Percentiles rank a stretch among this genome's conserved stretches.
Evolutionary conservation across 2,329 filamentous ascomycete genomes (phyloP).

Genomic region (Aspergillus fijiensis): DNA sequence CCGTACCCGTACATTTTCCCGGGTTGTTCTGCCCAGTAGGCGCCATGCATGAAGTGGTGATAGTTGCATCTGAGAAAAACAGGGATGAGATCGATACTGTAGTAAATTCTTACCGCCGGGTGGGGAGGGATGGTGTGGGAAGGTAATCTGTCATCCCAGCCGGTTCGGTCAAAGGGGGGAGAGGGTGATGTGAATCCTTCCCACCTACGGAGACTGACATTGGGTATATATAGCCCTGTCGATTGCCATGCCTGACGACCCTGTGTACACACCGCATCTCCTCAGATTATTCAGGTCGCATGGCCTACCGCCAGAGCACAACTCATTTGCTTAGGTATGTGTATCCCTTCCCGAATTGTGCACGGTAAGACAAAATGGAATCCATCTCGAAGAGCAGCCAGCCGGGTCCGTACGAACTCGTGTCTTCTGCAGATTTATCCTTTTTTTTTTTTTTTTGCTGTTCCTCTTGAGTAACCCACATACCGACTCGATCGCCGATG

Average conservation of each 20-base stretch:
- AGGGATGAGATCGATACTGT: not conserved
- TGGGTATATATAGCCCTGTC: too few species aligned
- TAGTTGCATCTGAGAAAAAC: constrained; percentile 2
- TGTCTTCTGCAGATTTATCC: not conserved
- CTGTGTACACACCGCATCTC: too few species aligned
- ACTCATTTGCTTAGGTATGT: not conserved
- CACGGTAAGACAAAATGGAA: not conserved
- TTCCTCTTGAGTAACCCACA: not conserved
- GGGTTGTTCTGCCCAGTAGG: not conserved
- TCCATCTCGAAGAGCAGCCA: not conserved
- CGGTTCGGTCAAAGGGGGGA: too few species aligned
- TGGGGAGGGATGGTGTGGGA: too few species aligned
- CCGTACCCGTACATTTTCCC: not conserved
- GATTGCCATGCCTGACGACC: too few species aligned
- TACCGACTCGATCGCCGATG: constrained; percentile 6
- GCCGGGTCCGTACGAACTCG: not conserved
- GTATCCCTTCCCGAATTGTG: not conserved
- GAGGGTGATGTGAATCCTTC: too few species aligned
- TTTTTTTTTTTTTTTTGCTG: not conserved
- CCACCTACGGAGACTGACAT: too few species aligned
- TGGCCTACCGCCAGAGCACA: too few species aligned
- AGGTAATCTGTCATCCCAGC: too few species aligned
- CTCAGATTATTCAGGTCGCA: too few species aligned
- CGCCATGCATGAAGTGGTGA: not conserved
- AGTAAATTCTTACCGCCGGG: too few species aligned